A percentile compares a stretch with the other conserved stretches of the same genome.
phyloP scores from a whole-genome alignment of 2,329 filamentous ascomycete species.

The Penicillium nordicum region DNA sequence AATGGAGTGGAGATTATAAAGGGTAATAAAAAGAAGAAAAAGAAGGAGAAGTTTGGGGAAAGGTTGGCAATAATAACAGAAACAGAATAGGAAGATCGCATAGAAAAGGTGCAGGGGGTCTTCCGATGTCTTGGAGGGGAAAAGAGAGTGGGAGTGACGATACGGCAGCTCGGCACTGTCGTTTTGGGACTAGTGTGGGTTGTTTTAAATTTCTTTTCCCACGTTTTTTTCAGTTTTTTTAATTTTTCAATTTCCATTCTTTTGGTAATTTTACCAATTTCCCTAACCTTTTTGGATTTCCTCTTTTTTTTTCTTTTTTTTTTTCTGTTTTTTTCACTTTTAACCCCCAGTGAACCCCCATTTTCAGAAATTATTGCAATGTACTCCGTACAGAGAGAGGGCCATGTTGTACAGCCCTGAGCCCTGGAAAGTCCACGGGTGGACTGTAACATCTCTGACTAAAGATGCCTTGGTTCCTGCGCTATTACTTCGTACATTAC shows the following conservation, averaged over 20 bases:
- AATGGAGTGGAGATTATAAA: constrained; percentile 7
- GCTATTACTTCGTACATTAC: neutral
- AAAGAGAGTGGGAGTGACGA: constrained; percentile 16
- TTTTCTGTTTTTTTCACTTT: neutral
- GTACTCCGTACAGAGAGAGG: no score
- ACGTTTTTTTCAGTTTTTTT: neutral
- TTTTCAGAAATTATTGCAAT: neutral
- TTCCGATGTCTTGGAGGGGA: neutral
- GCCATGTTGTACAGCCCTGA: neutral
- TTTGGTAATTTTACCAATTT: constrained; percentile 3
- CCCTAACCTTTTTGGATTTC: constrained; percentile 3
- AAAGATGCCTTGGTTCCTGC: neutral
- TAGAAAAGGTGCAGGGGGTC: constrained; percentile 7
- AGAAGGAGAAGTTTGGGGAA: constrained; percentile 2
- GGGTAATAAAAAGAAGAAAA: constrained; percentile 7
- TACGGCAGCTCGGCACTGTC: constrained; percentile 21
- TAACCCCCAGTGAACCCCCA: neutral
- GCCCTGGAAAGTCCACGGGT: neutral
- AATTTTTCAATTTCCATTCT: constrained; percentile 6
- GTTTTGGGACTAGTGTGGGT: constrained; percentile 18
- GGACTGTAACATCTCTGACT: neutral
- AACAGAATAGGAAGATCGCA: constrained; percentile 3
- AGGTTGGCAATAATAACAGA: constrained; percentile 1
- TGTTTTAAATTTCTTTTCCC: constrained; percentile 2
- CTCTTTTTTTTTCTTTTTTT: neutral